Evolutionary conservation across 345 rosid species (phyloP), one percentile per base, ranked within the genome.

Genomic region (Euphorbia peplus): DNA sequence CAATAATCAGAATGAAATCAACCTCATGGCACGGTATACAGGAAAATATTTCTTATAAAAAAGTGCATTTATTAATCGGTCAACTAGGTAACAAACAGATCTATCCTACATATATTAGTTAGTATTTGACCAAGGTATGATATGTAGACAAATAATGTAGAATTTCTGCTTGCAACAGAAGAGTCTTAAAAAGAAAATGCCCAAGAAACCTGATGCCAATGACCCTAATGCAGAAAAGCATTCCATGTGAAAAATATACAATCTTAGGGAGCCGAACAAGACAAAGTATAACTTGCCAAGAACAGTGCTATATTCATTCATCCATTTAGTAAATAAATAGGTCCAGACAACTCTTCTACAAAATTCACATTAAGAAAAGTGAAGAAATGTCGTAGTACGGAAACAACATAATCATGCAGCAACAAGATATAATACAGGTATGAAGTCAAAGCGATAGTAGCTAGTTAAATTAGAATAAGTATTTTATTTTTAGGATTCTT

Each of bases 1-100:
- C 28, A 75, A 79, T 28, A 50, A 32, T 24, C 9, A 39, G 69
- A 55, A 57, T 18, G 26, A 69, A 51, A 55, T 68, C 37, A 47
- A 30, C 69, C 47, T 53, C 30, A 61, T 44, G 29, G 15, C 22
- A n/a, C n/a, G n/a, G n/a, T n/a, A 56, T 22, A 47, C 24, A 55
- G 73, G 51, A 52, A 11, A 66, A 2, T 21, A 41, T 30, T 39
- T 41, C 56, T 51, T n/a, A 63, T 18, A 30, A 3, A 46, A 41
- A 19, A 32, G n/a, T 13, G 24, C 21, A 64, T 64, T 46, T 35
- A 52, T 21, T 10, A n/a, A 32, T 14, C 21, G 46, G 13, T 28
- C 16, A n/a, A 19, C 25, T 18, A 57, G 22, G 25, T 28, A 13
- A 12, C 21, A 57, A 12, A 57, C n/a, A 14, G 26, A 56, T 24